Evolutionary conservation across 2,329 filamentous ascomycete genomes (phyloP).

Genomic region (Aspergillus tubingensis): DNA sequence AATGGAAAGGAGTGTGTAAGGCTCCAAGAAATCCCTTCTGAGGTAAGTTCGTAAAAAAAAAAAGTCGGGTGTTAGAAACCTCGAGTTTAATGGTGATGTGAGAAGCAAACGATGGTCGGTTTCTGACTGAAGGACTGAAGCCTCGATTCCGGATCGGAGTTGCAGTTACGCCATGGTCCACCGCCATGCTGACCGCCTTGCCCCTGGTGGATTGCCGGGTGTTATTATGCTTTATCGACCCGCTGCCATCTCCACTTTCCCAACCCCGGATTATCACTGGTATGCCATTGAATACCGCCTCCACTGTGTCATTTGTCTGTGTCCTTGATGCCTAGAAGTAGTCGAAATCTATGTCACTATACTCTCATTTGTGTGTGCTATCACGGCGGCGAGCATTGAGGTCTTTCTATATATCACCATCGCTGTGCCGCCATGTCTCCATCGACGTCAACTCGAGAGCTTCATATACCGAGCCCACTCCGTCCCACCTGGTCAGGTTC

Average conservation of each 20-base stretch:
- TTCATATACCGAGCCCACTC: conserved; percentile 20
- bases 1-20: neutral
- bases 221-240: neutral
- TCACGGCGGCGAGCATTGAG: neutral
- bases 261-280: neutral
- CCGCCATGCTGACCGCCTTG: conserved; percentile 7
- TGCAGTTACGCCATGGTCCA: neutral
- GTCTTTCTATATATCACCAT: conserved; percentile 7
- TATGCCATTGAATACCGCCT: neutral
- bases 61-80: neutral
- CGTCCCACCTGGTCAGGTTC: conserved; percentile 37
- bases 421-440: conserved; percentile 8
- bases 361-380: neutral
- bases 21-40: too few relatives aligned
- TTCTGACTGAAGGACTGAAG: neutral
- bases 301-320: neutral
- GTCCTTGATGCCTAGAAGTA: neutral
- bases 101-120: neutral
- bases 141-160: neutral
- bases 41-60: neutral
- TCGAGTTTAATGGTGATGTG: neutral
- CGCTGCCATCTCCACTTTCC: neutral
- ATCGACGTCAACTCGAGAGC: neutral
- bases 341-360: conserved; percentile 6
- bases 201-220: neutral